Conservation (phyloP, 495 filamentous ascomycete genomes). For the Penicillium psychrofluorescens region DNA sequence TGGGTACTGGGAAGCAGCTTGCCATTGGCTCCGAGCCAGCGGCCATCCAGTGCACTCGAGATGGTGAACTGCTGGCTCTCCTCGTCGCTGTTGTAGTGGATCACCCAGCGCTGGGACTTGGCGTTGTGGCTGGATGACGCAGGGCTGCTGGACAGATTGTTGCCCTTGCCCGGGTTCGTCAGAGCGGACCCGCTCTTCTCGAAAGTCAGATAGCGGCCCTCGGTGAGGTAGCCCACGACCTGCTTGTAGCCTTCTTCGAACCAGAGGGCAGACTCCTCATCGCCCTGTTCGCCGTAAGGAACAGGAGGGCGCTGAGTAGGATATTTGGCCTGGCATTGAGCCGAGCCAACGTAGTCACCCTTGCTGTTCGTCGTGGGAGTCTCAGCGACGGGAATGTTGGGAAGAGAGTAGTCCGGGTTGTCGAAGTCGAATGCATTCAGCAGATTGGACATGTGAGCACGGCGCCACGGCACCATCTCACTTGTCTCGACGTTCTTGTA, state of each 20-base stretch:
- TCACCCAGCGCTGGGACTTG: constrained; percentile 43
- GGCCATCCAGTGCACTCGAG: constrained; percentile 40
- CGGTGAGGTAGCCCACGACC: constrained; percentile 44
- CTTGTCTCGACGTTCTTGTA: constrained; percentile 37
- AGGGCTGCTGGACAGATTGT: constrained; percentile 16
- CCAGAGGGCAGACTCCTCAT: constrained; percentile 21
- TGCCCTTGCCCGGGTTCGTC: constrained; percentile 14
- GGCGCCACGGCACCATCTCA: constrained; percentile 46
- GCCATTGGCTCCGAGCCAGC: constrained; percentile 26
- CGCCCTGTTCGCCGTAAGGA: constrained; percentile 38
- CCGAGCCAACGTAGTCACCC: constrained; percentile 37
- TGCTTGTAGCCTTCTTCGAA: constrained; percentile 47
- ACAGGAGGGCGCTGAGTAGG: constrained; percentile 31
- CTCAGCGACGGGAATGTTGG: constrained; percentile 33
- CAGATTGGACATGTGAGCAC: constrained; percentile 48
- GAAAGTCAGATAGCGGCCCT: constrained; percentile 41
- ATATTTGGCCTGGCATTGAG: constrained; percentile 34
- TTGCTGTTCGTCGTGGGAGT: constrained; percentile 23
- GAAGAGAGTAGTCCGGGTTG: constrained; percentile 41
- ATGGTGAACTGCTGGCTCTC: constrained; percentile 38
- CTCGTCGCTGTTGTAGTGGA: constrained; percentile 33
- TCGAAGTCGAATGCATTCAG: constrained; percentile 46
- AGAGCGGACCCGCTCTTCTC: constrained; percentile 25
- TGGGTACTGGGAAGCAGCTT: constrained; percentile 12
- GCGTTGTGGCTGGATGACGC: constrained; percentile 28